phyloP scores from a whole-genome alignment of 139 green algal genomes.

The Picochlorum sp. region DNA sequence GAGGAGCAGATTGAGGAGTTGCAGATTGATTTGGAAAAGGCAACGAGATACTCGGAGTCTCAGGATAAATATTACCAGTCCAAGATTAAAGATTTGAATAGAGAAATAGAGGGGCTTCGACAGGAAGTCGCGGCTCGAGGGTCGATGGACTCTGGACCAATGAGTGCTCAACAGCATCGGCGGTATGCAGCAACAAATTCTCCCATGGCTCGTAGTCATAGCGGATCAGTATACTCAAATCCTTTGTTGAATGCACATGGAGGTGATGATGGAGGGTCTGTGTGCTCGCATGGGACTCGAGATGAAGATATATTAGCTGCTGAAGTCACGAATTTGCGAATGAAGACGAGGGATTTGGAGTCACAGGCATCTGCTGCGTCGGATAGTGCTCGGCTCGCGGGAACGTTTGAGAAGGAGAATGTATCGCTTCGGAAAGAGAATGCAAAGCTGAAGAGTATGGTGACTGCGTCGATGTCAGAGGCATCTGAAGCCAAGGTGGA shows the following conservation, averaged over 20 bases:
- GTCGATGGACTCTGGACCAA: neutral
- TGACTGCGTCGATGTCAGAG: neutral
- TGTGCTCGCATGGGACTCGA: neutral
- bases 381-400: neutral
- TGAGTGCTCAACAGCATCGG: neutral
- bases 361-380: neutral
- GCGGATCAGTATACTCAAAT: conserved; percentile 2
- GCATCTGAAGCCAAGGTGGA: neutral
- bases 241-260: neutral
- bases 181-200: neutral
- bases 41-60: neutral
- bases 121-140: too few species aligned
- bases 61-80: neutral
- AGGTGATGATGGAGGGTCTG: neutral
- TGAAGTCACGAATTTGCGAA: conserved; percentile 2
- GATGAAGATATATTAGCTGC: conserved; percentile 7
- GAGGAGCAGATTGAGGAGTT: conserved; percentile 1
- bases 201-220: neutral
- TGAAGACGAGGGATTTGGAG: conserved; percentile 1
- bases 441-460: neutral
- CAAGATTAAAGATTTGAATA: neutral
- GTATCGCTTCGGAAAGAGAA: conserved; percentile 1
- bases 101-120: too few species aligned
- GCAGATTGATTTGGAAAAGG: conserved; percentile 2
- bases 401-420: conserved; percentile 2